A percentile compares a stretch with the other conserved stretches of the same genome.
phyloP scores from a whole-genome alignment of 805 yeast genomes.

The Kodamaea kakaduensis region DNA sequence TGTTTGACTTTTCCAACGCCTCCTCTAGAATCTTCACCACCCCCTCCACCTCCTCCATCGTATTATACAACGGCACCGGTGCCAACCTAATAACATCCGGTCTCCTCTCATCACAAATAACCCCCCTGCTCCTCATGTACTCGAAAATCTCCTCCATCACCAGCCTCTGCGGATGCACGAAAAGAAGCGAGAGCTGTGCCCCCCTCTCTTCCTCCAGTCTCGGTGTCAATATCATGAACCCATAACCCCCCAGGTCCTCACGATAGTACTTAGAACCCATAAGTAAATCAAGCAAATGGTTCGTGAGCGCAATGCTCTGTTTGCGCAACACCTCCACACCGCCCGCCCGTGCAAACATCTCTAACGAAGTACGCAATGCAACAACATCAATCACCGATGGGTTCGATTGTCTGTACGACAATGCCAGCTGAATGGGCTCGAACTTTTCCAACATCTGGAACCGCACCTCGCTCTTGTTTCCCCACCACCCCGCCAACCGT shows the following conservation, averaged over 20 bases:
- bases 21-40: conserved; percentile 46
- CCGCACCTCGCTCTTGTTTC: conserved; percentile 65
- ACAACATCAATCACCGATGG: conserved; percentile 87
- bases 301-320: conserved; percentile 57
- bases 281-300: conserved; percentile 49
- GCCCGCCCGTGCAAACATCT: conserved; percentile 55
- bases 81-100: conserved; percentile 91
- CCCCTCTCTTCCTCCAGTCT: conserved; percentile 55
- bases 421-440: conserved; percentile 79
- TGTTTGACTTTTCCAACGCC: conserved; percentile 29
- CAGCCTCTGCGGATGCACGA: conserved; percentile 41
- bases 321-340: conserved; percentile 57
- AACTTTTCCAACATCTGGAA: conserved; percentile 77
- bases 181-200: conserved; percentile 74
- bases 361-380: conserved; percentile 62
- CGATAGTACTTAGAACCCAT: conserved; percentile 44
- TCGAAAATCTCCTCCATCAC: conserved; percentile 60
- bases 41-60: conserved; percentile 56
- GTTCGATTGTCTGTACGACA: conserved; percentile 85
- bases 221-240: conserved; percentile 77
- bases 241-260: conserved; percentile 24
- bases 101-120: conserved; percentile 82
- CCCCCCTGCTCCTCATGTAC: conserved; percentile 52
- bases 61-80: conserved; percentile 80
- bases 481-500: conserved; percentile 97